Evolutionary conservation across 2,329 filamentous ascomycete species (phyloP), one percentile per base, ranked within the genome.

Genomic region (Ophiostoma tasmaniense): DNA sequence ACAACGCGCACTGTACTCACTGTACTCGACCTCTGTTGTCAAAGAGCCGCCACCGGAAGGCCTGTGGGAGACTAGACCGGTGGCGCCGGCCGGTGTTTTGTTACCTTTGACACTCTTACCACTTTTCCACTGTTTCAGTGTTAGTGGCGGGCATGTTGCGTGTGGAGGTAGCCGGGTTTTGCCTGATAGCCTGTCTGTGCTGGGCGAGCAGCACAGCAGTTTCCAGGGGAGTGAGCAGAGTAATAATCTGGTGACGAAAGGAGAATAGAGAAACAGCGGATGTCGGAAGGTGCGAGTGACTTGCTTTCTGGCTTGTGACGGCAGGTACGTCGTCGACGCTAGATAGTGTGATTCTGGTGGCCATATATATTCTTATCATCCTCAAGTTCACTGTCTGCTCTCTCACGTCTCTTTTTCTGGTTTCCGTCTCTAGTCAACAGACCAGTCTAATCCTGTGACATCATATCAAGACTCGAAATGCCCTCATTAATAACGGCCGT

Each of bases 401-500:
- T 45, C 39, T 45, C 8, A 39, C 13, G 10, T 39, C 37, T n/a
- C 33, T 33, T 33, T 8, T 33, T 33, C 37, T 39, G 20, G 17
- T 2, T 45, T 45, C 42, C n/a, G 42, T 20, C 42, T 45, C 42
- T 20, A 20, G 42, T 7, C 42, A 20, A 6, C 1, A 20, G 2
- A 20, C 7, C n/a, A 59, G 20, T 28, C 62, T 39, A 4, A 17
- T 62, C 20, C 33, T 30, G 25, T 8, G 3, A 10, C 55, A 33
- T 33, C 55, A 25, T 10, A 55, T 22, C 22, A 2, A 25, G n/a
- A 61, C n/a, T 25, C n/a, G 10, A 39, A 35, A 75, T 75, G 73
- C 71, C 73, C 8, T 74, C 74, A 70, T 70, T 69, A 74, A 75
- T 78, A 42, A 75, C 77, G 13, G 71, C 76, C 3, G 50, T 67